These are phyloP conservation scores for Cicer cuneatum DNA, from an alignment of 306 rosid genomes.

Conservation along the genomic window DNA sequence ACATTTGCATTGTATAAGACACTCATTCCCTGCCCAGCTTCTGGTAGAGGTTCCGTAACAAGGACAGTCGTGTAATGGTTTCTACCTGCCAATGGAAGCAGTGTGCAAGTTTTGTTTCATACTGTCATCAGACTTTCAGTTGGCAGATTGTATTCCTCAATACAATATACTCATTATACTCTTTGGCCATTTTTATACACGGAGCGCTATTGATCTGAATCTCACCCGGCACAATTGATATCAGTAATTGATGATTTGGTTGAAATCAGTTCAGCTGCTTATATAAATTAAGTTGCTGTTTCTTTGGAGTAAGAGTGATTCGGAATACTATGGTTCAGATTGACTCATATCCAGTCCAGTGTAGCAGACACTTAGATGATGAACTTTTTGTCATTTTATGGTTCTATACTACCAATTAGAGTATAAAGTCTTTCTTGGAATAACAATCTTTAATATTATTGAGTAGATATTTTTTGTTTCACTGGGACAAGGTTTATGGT, in stretches of 20 bases:
- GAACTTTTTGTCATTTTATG: conserved; percentile 29
- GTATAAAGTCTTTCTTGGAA: conserved; percentile 30
- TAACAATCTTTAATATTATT: conserved; percentile 6
- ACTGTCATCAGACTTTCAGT: conserved; percentile 22
- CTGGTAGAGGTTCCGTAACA: conserved; percentile 21
- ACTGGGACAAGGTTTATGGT: conserved; percentile 41
- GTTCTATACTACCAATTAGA: conserved; percentile 20
- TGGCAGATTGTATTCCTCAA: conserved; percentile 33
- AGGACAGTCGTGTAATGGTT: conserved; percentile 22
- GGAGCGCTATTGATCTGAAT: conserved; percentile 33
- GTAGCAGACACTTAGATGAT: conserved; percentile 13
- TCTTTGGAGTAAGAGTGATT: conserved; percentile 33
- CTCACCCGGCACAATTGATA: conserved; percentile 4
- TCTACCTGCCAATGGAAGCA: conserved; percentile 37
- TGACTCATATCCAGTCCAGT: conserved; percentile 21
- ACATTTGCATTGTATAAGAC: conserved; percentile 30
- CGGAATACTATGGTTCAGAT: conserved; percentile 29
- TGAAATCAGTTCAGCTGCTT: conserved; percentile 21
- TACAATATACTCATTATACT: conserved; percentile 18
- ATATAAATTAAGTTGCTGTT: conserved; percentile 19
- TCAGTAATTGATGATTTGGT: conserved; percentile 30
- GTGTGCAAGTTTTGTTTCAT: conserved; percentile 34
- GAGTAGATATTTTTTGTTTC: conserved; percentile 20
- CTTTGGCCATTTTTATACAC: conserved; percentile 16
- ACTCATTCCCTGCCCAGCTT: conserved; percentile 33